Evolutionary conservation across 1,139 yeast genomes (phyloP).

Genomic region (Hyphopichia khmerensis): DNA sequence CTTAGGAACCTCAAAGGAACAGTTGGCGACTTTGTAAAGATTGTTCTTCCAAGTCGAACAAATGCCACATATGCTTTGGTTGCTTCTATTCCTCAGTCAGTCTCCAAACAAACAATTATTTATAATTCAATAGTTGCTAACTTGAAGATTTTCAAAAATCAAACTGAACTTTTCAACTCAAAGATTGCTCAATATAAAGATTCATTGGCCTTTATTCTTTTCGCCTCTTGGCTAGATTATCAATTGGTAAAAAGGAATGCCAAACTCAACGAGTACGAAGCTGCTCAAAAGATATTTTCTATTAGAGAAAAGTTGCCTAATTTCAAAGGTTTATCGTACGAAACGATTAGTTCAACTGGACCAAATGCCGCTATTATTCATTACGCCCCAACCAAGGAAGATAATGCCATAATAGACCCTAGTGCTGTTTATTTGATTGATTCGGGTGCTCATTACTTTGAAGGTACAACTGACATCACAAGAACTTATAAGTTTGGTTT

Average conservation of each 20-base stretch:
- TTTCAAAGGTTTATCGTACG: constrained; percentile 53
- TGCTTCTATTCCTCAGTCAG: constrained; percentile 28
- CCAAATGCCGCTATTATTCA: constrained; percentile 56
- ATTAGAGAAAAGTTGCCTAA: constrained; percentile 43
- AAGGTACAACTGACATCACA: constrained; percentile 62
- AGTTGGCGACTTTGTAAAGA: constrained; percentile 13
- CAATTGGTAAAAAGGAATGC: constrained; percentile 26
- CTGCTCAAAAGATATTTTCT: constrained; percentile 40
- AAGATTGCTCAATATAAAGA: constrained; percentile 45
- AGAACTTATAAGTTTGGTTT: constrained; percentile 47
- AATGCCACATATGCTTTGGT: constrained; percentile 35
- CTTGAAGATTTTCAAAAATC: constrained; percentile 37
- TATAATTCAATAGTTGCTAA: constrained; percentile 36
- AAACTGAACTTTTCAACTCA: constrained; percentile 37
- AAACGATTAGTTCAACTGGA: constrained; percentile 55
- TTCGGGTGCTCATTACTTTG: constrained; percentile 56
- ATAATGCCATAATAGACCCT: constrained; percentile 41
- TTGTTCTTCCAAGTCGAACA: constrained; percentile 33
- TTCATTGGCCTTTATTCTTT: constrained; percentile 41
- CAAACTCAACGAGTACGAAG: constrained; percentile 38
- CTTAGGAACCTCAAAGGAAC: constrained; percentile 22
- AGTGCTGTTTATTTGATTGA: constrained; percentile 45
- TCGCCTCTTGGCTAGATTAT: constrained; percentile 43
- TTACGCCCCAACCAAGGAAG: constrained; percentile 50
- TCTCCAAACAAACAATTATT: constrained; percentile 22